A percentile compares a stretch with the other conserved stretches of the same genome.
Evolutionary conservation across 768 basidiomycete genomes (phyloP).

Genomic region (Tylopilus vinaceipallidus): DNA sequence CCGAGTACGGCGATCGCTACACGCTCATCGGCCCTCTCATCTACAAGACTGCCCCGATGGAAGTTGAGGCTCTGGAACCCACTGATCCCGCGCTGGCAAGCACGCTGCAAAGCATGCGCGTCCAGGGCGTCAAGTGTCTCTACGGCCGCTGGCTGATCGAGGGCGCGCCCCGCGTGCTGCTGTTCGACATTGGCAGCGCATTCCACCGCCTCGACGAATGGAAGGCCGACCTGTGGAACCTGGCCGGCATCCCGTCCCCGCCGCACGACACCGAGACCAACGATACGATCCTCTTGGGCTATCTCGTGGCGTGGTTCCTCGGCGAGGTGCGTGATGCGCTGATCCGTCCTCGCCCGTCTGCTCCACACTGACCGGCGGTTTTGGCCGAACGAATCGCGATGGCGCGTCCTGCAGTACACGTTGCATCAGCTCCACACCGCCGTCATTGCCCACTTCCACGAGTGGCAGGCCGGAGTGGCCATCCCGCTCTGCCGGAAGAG

Average conservation of each 20-base stretch:
- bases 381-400: conserved; percentile 1
- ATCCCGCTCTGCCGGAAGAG: conserved; percentile 94
- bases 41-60: conserved; percentile 99
- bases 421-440: conserved; percentile 77
- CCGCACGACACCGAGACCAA: conserved; percentile 98
- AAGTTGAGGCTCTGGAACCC: conserved; percentile 93
- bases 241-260: conserved; percentile 96
- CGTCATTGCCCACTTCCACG: conserved; percentile 97
- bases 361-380: conserved; percentile 3
- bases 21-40: conserved; percentile 96
- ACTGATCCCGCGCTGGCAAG: conserved; percentile 73
- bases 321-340: conserved; percentile 78
- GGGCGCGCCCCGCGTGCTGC: conserved; percentile 89
- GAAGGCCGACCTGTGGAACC: conserved; percentile 98
- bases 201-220: conserved; percentile 93
- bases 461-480: conserved; percentile 98
- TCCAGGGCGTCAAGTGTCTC: conserved; percentile 87
- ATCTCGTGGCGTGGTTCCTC: conserved; percentile 99
- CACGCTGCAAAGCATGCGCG: conserved; percentile 79
- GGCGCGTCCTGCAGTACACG: conserved; percentile 61
- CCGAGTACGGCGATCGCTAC: conserved; percentile 94
- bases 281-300: conserved; percentile 96
- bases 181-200: conserved; percentile 92
- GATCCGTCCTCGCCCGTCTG: conserved; percentile 1
- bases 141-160: conserved; percentile 99